A percentile compares a stretch with the other conserved stretches of the same genome.
These are phyloP conservation scores for Hypholoma sublateritium DNA, from an alignment of 768 basidiomycete genomes.

Conservation along the genomic window DNA sequence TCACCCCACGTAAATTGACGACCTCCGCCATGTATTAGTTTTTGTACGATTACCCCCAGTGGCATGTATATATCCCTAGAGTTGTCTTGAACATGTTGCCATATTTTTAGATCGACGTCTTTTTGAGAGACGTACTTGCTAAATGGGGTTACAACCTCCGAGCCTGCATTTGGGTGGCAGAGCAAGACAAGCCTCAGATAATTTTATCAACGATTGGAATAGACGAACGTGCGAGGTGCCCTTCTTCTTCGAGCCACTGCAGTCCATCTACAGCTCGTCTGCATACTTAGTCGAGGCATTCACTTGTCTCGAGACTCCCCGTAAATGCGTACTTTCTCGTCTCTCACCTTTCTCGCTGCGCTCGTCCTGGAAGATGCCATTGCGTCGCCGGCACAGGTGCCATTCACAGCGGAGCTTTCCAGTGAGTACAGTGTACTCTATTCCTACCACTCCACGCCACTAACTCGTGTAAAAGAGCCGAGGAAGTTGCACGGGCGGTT, in stretches of 20 bases:
- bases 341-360: slow-evolving; percentile 23
- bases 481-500: slow-evolving; percentile 69
- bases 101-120: slow-evolving; percentile 10
- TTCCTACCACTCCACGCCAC: slow-evolving; percentile 3
- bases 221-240: slow-evolving; percentile 33
- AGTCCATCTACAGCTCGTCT: slow-evolving; percentile 9
- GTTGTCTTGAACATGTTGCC: background rate
- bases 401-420: slow-evolving; percentile 29
- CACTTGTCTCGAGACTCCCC: slow-evolving; percentile 13
- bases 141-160: slow-evolving; percentile 6
- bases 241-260: slow-evolving; percentile 14
- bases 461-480: slow-evolving; percentile 30
- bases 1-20: slow-evolving; percentile 2
- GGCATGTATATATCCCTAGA: slow-evolving; percentile 7
- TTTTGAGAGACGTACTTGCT: slow-evolving; percentile 2
- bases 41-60: slow-evolving; percentile 11
- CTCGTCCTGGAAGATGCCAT: slow-evolving; percentile 22
- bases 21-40: slow-evolving; percentile 18
- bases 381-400: slow-evolving; percentile 40
- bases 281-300: slow-evolving; percentile 20
- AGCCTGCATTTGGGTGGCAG: background rate
- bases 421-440: slow-evolving; percentile 22
- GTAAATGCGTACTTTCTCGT: slow-evolving; percentile 19
- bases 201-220: slow-evolving; percentile 2
- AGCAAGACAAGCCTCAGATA: background rate